phyloP scores from a whole-genome alignment of 345 rosid species.

The thale cress (Arabidopsis thaliana) region TAIR10.1 NC_003076.8:4649501-4650000 shows the following conservation, averaged over 20 bases:
- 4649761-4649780: constrained; percentile 79
- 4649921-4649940: constrained; percentile 72
- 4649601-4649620: constrained; percentile 55
- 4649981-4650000: constrained; percentile 17
- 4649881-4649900: constrained; percentile 75
- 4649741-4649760: constrained; percentile 77
- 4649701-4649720: constrained; percentile 83
- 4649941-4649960: constrained; percentile 48
- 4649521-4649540: constrained; percentile 90
- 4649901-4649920: constrained; percentile 81
- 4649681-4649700: constrained; percentile 82
- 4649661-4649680: constrained; percentile 15
- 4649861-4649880: constrained; percentile 90
- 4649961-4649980: constrained; percentile 3
- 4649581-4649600: constrained; percentile 96
- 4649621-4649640: constrained; percentile 3
- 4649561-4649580: constrained; percentile 94
- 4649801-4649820: constrained; percentile 98
- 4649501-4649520: constrained; percentile 98
- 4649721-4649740: constrained; percentile 86
- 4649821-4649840: constrained; percentile 94
- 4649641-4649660: neutral
- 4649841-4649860: constrained; percentile 85
- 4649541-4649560: constrained; percentile 91
- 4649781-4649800: constrained; percentile 98